Evolutionary conservation across 176 grass and related monocot species (phyloP).

Genomic region (Phoenix roebelenii): DNA sequence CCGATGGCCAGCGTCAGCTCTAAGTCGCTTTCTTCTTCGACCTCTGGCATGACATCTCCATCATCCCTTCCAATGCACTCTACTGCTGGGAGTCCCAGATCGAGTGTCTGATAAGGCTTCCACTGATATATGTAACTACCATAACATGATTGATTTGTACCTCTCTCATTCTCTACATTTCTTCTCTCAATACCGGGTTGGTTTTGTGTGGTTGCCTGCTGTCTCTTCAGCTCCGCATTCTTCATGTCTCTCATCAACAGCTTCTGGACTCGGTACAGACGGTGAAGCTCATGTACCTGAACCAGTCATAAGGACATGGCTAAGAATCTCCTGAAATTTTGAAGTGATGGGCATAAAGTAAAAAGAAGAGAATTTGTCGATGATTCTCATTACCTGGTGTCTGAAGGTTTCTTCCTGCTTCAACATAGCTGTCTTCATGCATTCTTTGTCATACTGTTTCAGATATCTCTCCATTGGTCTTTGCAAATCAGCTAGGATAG

Average conservation of each 20-base stretch:
- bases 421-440: slow-evolving; percentile 60
- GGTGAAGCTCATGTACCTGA: slow-evolving; percentile 68
- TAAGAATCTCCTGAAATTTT: too few species aligned
- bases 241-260: slow-evolving; percentile 48
- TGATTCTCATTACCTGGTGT: slow-evolving; percentile 43
- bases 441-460: slow-evolving; percentile 34
- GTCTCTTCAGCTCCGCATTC: slow-evolving; percentile 4
- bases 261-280: slow-evolving; percentile 48
- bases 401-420: slow-evolving; percentile 63
- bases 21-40: slow-evolving; percentile 35
- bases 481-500: background rate
- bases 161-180: background rate
- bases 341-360: too few species aligned
- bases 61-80: background rate
- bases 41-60: background rate
- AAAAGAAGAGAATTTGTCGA: background rate
- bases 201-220: background rate
- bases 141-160: slow-evolving; percentile 1
- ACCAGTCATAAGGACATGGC: background rate
- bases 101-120: background rate
- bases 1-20: slow-evolving; percentile 66
- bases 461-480: slow-evolving; percentile 11
- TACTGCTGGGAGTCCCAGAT: background rate
- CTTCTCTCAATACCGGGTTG: background rate
- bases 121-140: slow-evolving; percentile 5